Base-by-base conservation (phyloP, 1,284 basidiomycete species). In the Tilletia caries region DNA sequence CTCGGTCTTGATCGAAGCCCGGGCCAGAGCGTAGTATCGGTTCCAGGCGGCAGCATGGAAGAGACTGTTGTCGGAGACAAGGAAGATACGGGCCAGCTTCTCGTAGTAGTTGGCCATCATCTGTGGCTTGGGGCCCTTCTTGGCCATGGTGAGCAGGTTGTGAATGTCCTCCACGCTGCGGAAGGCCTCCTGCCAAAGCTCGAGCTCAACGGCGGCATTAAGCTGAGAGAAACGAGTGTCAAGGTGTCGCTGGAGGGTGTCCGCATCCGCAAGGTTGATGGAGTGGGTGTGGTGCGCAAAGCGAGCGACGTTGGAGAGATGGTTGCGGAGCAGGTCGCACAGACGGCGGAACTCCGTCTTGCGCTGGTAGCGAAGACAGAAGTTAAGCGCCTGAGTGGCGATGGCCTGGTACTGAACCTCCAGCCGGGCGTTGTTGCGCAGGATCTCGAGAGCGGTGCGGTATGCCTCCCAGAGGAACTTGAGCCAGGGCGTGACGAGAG, bases 91-190 rank as follows among this genome's bases (percentile, higher is more conserved):
- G 60, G 94, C 93, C 73, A 98, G 89, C 86, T 98, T 98, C 85
- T 98, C 95, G 86, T 98, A 98, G 86, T 98, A 98, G 84, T 93
- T 94, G 72, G 94, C 94, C 95, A 98, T 98, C 93, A 98, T 97
- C 6, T 90, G 88, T 0, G 93, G 92, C 50, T 92, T 89, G 5
- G 93, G 92, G 0, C 91, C 89, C 85, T 95, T 95, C 85, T 96
- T 96, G 73, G 82, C 83, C 88, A 94, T 90, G 32, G 90, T 92
- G 76, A 98, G 89, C 64, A 99, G 88, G 80, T 94, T 95, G 86
- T 98, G 95, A 52, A 98, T 92, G 84, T 99, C 96, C 84, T 98
- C 95, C 71, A 98, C 93, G 60, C 93, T 94, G 71, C 96, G 91
- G 89, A 98, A 99, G 3, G 94, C 95, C 84, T 98, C 95, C 83